A percentile compares a stretch with the other conserved stretches of the same genome.
These are phyloP conservation scores for Solanum pennellii DNA, from an alignment of 257 asterid species.

Conservation along the genomic window DNA sequence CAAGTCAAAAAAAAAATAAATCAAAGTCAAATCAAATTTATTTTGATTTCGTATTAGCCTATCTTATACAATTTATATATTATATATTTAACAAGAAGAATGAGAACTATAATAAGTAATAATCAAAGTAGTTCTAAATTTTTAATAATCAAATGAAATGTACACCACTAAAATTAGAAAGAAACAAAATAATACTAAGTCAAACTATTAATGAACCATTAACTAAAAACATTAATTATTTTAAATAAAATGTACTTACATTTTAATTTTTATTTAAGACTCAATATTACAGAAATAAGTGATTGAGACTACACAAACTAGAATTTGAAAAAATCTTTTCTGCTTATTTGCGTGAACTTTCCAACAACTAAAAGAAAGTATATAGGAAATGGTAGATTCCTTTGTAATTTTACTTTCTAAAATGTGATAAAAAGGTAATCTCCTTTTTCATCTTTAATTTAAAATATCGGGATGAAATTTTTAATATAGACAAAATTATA, in stretches of 20 bases:
- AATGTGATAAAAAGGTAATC: neutral
- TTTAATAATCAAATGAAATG: neutral
- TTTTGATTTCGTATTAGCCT: neutral
- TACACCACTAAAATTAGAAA: neutral
- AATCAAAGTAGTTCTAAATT: neutral
- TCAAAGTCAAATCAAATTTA: neutral
- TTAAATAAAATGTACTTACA: neutral
- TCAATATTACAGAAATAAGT: neutral
- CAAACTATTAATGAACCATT: neutral
- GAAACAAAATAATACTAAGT: neutral
- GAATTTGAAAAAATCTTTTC: neutral
- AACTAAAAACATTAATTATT: neutral
- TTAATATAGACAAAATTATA: too few species aligned
- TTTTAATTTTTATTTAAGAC: neutral
- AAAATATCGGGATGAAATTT: too few species aligned
- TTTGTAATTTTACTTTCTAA: neutral
- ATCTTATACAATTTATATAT: too few species aligned
- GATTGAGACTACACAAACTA: neutral
- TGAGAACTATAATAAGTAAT: neutral
- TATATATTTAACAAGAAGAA: neutral
- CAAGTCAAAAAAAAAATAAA: neutral
- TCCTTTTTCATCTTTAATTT: neutral
- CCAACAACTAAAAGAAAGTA: neutral
- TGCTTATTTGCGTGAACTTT: neutral
- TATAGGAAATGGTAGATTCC: neutral